Conservation (phyloP, 2,329 filamentous ascomycete species). For the Chrysoporthe deuterocubensis region DNA sequence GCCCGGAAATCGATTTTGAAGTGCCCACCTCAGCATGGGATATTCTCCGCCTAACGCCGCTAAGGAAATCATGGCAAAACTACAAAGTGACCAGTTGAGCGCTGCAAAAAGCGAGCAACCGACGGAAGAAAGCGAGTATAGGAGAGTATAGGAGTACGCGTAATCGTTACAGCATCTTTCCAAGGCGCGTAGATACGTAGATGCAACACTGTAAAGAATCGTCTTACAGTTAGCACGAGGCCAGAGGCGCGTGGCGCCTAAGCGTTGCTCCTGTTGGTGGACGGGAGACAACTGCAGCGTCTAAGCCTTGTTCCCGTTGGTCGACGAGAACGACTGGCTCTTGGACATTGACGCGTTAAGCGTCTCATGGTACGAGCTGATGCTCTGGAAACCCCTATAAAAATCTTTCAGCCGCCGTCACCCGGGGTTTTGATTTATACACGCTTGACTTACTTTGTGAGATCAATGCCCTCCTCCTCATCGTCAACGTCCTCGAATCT, state of each 20-base stretch:
- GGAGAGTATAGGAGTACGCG: not conserved
- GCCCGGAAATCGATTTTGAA: not conserved
- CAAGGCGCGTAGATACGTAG: not conserved
- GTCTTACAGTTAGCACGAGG: not conserved
- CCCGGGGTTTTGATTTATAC: no score
- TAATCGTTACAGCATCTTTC: not conserved
- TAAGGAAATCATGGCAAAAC: not conserved
- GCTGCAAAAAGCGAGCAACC: not conserved
- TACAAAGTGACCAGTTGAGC: not conserved
- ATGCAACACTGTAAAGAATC: not conserved
- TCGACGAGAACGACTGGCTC: constrained; percentile 28
- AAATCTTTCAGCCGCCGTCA: not conserved
- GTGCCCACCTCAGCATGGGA: not conserved
- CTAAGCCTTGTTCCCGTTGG: constrained; percentile 22
- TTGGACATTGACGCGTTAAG: constrained; percentile 36
- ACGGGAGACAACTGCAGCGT: not conserved
- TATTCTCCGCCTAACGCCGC: not conserved
- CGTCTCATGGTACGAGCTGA: constrained; percentile 64
- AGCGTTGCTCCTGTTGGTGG: not conserved
- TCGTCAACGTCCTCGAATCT: constrained; percentile 44
- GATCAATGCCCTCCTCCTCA: constrained; percentile 59
- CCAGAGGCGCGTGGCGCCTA: not conserved
- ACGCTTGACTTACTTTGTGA: constrained; percentile 58
- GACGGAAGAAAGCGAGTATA: not conserved
- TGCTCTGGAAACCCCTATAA: constrained; percentile 66